Conservation (phyloP, 139 green algal species). For the Picochlorum costavermella region DNA sequence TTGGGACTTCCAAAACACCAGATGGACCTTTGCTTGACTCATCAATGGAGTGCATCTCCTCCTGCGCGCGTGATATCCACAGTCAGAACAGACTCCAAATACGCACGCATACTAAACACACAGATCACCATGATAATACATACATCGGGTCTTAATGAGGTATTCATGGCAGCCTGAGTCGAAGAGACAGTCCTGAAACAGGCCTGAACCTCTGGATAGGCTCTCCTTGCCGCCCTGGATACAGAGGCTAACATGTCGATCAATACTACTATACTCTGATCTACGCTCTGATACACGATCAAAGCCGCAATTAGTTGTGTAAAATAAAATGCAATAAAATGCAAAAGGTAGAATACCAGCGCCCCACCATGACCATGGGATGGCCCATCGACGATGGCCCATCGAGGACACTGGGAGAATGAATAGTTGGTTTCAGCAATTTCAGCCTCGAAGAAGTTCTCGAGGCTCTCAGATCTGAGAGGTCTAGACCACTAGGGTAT, state of each 20-base stretch:
- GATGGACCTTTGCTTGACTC: conserved; percentile 19
- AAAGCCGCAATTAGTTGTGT: no score
- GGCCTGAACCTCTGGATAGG: conserved; percentile 1
- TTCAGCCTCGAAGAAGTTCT: no score
- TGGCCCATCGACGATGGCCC: no score
- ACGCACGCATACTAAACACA: background rate
- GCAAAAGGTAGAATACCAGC: no score
- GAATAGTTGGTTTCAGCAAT: no score
- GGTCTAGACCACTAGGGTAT: no score
- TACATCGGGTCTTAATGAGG: background rate
- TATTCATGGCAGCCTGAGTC: background rate
- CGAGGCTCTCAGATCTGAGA: no score
- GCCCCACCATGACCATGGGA: no score
- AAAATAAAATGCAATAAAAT: no score
- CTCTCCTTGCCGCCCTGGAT: background rate
- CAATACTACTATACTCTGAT: conserved; percentile 2
- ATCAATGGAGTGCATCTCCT: conserved; percentile 11
- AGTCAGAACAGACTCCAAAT: no score
- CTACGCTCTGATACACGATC: background rate
- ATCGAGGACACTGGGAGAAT: no score
- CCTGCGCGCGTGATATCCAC: background rate
- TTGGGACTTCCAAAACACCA: conserved; percentile 44
- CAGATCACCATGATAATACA: background rate
- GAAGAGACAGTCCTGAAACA: conserved; percentile 2
- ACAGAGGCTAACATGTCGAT: background rate